Conservation (phyloP, 768 basidiomycete species). For the Suillus fuscotomentosus region DNA sequence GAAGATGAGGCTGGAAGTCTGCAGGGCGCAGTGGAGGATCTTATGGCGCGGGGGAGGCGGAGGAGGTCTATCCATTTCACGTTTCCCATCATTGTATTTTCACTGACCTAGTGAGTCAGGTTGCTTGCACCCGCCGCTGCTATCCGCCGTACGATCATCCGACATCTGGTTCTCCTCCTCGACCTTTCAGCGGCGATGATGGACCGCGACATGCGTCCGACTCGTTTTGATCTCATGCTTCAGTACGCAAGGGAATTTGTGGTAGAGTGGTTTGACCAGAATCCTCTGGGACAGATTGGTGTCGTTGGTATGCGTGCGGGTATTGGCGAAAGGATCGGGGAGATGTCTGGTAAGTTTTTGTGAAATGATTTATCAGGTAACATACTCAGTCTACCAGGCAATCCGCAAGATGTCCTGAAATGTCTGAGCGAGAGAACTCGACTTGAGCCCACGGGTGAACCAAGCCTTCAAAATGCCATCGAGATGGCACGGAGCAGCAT, state of each 20-base stretch:
- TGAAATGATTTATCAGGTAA: conserved; percentile 1
- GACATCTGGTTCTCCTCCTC: conserved; percentile 89
- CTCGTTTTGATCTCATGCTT: conserved; percentile 86
- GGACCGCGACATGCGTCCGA: conserved; percentile 95
- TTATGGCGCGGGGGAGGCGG: conserved; percentile 82
- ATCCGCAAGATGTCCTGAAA: conserved; percentile 94
- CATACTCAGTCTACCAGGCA: conserved; percentile 51
- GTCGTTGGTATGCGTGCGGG: conserved; percentile 92
- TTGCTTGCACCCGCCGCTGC: conserved; percentile 81
- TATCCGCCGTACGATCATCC: conserved; percentile 92
- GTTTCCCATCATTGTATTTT: conserved; percentile 5
- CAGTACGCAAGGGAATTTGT: conserved; percentile 92
- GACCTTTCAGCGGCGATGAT: conserved; percentile 91
- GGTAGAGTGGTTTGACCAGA: conserved; percentile 98
- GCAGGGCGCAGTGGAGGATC: conserved; percentile 85
- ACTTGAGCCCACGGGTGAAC: conserved; percentile 88
- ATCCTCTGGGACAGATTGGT: conserved; percentile 95
- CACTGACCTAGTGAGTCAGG: conserved; percentile 37
- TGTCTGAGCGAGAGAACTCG: conserved; percentile 82
- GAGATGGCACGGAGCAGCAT: conserved; percentile 95
- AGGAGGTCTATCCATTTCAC: conserved; percentile 56
- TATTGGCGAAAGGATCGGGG: conserved; percentile 84
- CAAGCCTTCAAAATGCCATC: conserved; percentile 95
- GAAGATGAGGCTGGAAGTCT: conserved; percentile 94
- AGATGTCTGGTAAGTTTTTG: conserved; percentile 78